These are phyloP conservation scores for Neopestalotiopsis sp. DNA, from an alignment of 2,329 filamentous ascomycete genomes.

Conservation along the genomic window DNA sequence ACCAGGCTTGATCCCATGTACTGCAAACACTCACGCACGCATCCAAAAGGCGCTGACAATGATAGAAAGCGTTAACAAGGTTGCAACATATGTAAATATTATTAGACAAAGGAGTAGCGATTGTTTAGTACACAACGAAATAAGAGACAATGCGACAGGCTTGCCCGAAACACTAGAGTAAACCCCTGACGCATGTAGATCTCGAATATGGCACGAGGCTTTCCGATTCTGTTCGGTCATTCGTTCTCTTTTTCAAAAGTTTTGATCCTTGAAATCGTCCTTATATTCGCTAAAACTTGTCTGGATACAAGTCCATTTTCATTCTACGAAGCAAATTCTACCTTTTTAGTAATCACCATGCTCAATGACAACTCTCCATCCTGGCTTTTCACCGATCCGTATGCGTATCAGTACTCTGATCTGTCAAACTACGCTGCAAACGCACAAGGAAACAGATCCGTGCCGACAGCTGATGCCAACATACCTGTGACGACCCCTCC, in stretches of 20 bases:
- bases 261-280: not conserved
- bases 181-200: too few species aligned
- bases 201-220: too few species aligned
- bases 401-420: slow-evolving; percentile 9
- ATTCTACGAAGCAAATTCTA: not conserved
- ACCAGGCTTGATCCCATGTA: too few species aligned
- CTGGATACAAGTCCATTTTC: not conserved
- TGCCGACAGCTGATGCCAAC: not conserved
- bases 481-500: not conserved
- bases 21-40: too few species aligned
- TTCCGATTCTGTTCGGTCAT: not conserved
- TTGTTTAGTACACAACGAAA: too few species aligned
- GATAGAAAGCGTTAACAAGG: too few species aligned
- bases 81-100: too few species aligned
- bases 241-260: not conserved
- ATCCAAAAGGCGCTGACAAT: too few species aligned
- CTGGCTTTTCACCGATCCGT: slow-evolving; percentile 3
- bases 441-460: not conserved
- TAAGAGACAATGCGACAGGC: too few species aligned
- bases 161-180: too few species aligned
- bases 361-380: not conserved
- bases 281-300: not conserved
- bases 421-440: not conserved
- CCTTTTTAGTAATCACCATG: not conserved
- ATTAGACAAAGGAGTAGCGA: too few species aligned